Percentiles rank a stretch among this genome's conserved stretches.
phyloP scores from a whole-genome alignment of 148 eudicot species.

The Tetragonia tetragonoides region DNA sequence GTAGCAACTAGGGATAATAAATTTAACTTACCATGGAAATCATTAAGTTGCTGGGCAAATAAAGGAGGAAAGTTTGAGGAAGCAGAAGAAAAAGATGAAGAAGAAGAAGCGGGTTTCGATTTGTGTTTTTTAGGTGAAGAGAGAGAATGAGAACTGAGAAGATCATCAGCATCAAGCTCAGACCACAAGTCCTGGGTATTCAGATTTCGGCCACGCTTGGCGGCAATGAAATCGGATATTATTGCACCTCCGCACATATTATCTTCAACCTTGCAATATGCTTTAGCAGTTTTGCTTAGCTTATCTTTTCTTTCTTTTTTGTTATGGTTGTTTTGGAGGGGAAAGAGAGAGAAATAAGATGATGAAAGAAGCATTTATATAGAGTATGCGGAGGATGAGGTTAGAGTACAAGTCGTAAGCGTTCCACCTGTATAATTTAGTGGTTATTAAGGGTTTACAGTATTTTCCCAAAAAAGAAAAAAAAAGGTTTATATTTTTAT shows the following conservation, averaged over 20 bases:
- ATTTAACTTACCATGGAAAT: not conserved
- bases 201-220: slow-evolving; percentile 35
- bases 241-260: slow-evolving; percentile 42
- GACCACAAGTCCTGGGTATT: slow-evolving; percentile 37
- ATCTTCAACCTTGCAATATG: too few species aligned
- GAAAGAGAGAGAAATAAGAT: not conserved
- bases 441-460: too few species aligned
- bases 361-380: too few species aligned
- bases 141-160: not conserved
- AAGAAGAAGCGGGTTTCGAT: too few species aligned
- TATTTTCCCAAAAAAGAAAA: too few species aligned
- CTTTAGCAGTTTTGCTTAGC: not conserved
- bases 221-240: slow-evolving; percentile 36
- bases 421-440: too few species aligned
- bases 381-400: too few species aligned
- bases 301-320: not conserved
- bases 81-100: not conserved
- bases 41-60: not conserved
- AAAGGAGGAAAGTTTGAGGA: too few species aligned
- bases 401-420: too few species aligned
- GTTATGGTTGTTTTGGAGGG: not conserved
- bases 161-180: slow-evolving; percentile 29
- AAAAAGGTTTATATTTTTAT: too few species aligned
- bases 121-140: slow-evolving; percentile 1
- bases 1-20: not conserved